Base-by-base conservation (phyloP, 1,284 basidiomycete species). In the Tilletia caries region DNA sequence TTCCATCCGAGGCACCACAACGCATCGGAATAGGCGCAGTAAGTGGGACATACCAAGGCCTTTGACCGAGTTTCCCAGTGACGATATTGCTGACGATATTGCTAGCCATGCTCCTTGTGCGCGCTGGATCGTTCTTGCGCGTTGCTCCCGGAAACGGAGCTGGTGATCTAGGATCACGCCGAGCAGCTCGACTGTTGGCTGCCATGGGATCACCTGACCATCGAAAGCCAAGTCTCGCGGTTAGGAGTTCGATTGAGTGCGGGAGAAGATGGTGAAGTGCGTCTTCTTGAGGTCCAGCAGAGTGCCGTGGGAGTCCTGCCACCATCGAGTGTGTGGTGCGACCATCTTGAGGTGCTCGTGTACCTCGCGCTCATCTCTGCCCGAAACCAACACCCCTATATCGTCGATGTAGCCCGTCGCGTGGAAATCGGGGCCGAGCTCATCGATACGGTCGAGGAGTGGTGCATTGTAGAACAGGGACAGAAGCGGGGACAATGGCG, bases 401-500 rank as follows among this genome's bases (percentile, higher is more conserved):
- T 50, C 48, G 25, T 50, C 48, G 20, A 50, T n/a, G 48, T 6
- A 50, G 4, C 48, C 48, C 4, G 48, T 50, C 5, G 48, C 25
- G 5, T 6, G 5, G 25, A 8, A 27, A 4, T 50, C 48, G 5
- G 48, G 20, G 25, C 4, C 20, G 8, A 27, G 6, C 4, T 4
- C 48, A 6, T 6, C 4, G 48, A 50, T 50, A n/a, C 5, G 5
- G 20, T 4, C 4, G 20, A 50, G 5, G 18, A 50, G 25, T 4
- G 48, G 48, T n/a, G 48, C 48, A n/a, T 50, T 50, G 48, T 50
- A 50, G 25, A 50, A 50, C 4, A 50, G 48, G 25, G 48, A 50
- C 18, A 50, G 48, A 4, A 50, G 20, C 48, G 25, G 20, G 4
- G 48, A 50, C 5, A 50, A 18, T n/a, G 48, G 6, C 5, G 48